A percentile compares a stretch with the other conserved stretches of the same genome.
phyloP scores from a whole-genome alignment of 345 rosid species.

The Bruguiera gymnorhiza region DNA sequence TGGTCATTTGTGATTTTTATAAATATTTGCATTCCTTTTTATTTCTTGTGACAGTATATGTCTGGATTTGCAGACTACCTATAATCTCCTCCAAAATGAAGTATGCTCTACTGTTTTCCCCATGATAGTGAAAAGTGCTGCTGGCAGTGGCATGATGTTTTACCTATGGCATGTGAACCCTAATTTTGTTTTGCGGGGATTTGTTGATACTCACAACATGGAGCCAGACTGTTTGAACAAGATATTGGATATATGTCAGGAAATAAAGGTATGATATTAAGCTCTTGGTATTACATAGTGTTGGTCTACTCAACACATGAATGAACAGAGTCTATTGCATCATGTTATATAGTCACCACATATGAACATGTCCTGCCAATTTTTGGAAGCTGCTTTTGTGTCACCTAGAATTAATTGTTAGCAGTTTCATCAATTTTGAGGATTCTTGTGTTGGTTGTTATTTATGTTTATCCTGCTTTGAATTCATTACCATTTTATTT shows the following conservation, averaged over 20 bases:
- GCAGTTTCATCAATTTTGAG: background rate
- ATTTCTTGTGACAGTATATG: conserved; percentile 10
- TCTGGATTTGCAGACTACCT: conserved; percentile 62
- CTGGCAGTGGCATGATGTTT: conserved; percentile 50
- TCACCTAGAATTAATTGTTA: too few species aligned
- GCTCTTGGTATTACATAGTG: background rate
- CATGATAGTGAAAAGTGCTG: conserved; percentile 44
- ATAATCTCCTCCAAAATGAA: conserved; percentile 75
- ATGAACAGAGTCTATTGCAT: background rate
- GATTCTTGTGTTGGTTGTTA: background rate
- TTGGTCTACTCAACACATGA: background rate
- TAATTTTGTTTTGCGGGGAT: conserved; percentile 67
- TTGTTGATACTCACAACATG: conserved; percentile 46
- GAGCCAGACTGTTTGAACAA: conserved; percentile 57
- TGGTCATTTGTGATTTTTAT: background rate
- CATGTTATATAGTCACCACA: background rate
- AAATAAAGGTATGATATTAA: conserved; percentile 59
- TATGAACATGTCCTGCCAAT: background rate
- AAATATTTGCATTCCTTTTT: background rate
- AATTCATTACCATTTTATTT: conserved; percentile 6
- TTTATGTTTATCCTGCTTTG: background rate
- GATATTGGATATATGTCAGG: conserved; percentile 71
- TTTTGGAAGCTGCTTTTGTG: background rate
- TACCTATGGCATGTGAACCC: conserved; percentile 79
- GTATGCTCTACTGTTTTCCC: conserved; percentile 67